Evolutionary conservation across 2,329 filamentous ascomycete species (phyloP).

Genomic region (Xylariaceae sp.): DNA sequence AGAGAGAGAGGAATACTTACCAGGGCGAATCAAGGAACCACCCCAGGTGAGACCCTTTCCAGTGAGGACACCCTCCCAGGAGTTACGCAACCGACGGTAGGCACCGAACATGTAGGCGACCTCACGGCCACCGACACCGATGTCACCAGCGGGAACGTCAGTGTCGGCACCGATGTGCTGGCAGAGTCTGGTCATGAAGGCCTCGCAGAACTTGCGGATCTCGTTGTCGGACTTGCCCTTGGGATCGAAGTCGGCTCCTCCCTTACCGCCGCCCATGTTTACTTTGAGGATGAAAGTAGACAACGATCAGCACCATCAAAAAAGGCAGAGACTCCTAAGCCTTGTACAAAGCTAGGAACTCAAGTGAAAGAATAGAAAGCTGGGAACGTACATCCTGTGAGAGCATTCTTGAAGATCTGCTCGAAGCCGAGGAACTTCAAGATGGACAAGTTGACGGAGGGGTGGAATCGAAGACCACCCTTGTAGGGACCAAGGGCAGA

Average conservation of each 20-base stretch:
- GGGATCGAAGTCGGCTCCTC: slow-evolving; percentile 96
- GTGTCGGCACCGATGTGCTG: slow-evolving; percentile 96
- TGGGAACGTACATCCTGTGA: slow-evolving; percentile 73
- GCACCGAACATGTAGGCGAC: slow-evolving; percentile 93
- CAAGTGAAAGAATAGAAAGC: not conserved
- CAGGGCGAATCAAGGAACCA: slow-evolving; percentile 83
- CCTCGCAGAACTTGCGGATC: slow-evolving; percentile 92
- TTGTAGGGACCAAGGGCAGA: slow-evolving; percentile 96
- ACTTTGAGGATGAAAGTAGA: slow-evolving; percentile 43
- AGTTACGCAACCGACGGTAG: slow-evolving; percentile 82
- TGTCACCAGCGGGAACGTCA: slow-evolving; percentile 94
- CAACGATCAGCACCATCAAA: slow-evolving; percentile 2
- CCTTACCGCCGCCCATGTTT: slow-evolving; percentile 95
- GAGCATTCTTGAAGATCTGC: slow-evolving; percentile 99
- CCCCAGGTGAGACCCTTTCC: slow-evolving; percentile 94
- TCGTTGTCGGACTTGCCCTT: slow-evolving; percentile 97
- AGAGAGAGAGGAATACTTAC: slow-evolving; percentile 26
- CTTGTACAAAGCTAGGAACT: no score
- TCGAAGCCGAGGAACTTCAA: slow-evolving; percentile 99
- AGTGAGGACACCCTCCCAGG: slow-evolving; percentile 93
- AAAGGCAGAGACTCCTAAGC: no score
- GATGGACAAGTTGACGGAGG: slow-evolving; percentile 71
- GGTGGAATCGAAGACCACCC: slow-evolving; percentile 93
- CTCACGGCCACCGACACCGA: slow-evolving; percentile 87
- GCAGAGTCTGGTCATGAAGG: slow-evolving; percentile 94